phyloP scores from a whole-genome alignment of 176 grass and related monocot species.

The Oryza brachyantha region DNA sequence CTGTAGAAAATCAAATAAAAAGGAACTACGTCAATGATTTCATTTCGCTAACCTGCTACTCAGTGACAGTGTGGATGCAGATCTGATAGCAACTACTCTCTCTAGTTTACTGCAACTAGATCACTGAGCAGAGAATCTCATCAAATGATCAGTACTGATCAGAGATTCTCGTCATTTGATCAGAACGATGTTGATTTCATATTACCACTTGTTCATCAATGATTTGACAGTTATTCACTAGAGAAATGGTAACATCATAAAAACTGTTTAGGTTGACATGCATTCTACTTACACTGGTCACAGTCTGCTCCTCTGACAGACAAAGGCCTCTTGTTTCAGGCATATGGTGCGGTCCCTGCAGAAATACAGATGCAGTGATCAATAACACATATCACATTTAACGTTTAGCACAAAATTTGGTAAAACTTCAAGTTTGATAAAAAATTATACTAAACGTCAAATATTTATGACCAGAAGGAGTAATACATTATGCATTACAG shows the following conservation, averaged over 20 bases:
- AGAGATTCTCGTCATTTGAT: not conserved
- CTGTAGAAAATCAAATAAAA: conserved; percentile 28
- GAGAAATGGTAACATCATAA: conserved; percentile 8
- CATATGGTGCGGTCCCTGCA: conserved; percentile 81
- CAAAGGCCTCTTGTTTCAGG: conserved; percentile 95
- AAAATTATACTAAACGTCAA: not conserved
- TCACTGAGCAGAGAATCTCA: not conserved
- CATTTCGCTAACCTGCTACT: not conserved
- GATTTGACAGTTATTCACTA: not conserved
- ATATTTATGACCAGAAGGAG: not conserved
- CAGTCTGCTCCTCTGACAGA: conserved; percentile 89
- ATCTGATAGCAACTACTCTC: not conserved
- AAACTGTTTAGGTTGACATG: not conserved
- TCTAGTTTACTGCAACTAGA: not conserved
- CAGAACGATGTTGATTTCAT: not conserved
- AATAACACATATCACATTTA: not conserved
- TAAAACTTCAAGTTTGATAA: not conserved
- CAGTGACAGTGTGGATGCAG: not conserved
- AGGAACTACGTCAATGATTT: not conserved
- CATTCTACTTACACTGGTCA: conserved; percentile 70
- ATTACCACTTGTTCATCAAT: not conserved
- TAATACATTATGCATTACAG: not conserved
- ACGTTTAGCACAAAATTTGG: not conserved
- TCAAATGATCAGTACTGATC: not conserved
- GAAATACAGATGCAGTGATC: not conserved